A percentile compares a stretch with the other conserved stretches of the same genome.
phyloP scores from a whole-genome alignment of 2,329 filamentous ascomycete genomes.

The Lecanicillium sp. region DNA sequence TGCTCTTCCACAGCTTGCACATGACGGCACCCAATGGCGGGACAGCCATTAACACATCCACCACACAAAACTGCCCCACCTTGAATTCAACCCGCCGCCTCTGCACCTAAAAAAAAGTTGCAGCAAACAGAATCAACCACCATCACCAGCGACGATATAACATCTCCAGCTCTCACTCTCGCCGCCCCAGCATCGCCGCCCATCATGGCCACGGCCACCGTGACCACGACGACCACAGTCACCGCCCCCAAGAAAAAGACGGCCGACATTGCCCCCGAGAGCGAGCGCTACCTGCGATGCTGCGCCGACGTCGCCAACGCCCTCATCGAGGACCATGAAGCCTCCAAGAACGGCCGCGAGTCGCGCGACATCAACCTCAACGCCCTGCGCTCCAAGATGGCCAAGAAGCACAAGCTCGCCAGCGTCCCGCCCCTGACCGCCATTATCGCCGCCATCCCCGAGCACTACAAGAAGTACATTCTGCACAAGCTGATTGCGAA shows the following conservation, averaged over 20 bases:
- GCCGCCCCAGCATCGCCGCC: not conserved
- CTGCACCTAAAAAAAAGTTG: too few relatives aligned
- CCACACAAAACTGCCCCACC: too few relatives aligned
- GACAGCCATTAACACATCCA: too few relatives aligned
- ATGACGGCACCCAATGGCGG: too few relatives aligned
- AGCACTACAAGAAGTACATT: conserved; percentile 99
- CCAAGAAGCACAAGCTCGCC: conserved; percentile 86
- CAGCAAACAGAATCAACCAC: too few relatives aligned
- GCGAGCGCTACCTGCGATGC: conserved; percentile 86
- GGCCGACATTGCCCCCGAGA: conserved; percentile 77
- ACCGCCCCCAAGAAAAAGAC: conserved; percentile 55
- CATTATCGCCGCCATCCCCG: conserved; percentile 97
- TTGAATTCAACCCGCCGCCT: too few relatives aligned
- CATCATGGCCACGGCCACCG: conserved; percentile 43
- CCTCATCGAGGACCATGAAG: conserved; percentile 89
- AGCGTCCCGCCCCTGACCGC: conserved; percentile 88
- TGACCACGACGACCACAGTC: conserved; percentile 53
- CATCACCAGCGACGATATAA: too few relatives aligned
- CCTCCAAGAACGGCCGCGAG: conserved; percentile 64
- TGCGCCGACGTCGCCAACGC: conserved; percentile 93
- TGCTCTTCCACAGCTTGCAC: too few relatives aligned
- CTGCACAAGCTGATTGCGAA: conserved; percentile 94
- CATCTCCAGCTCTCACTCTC: too few relatives aligned
- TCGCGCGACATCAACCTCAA: conserved; percentile 92
- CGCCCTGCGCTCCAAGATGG: conserved; percentile 72